These are phyloP conservation scores for Coccomyxa subellipsoidea DNA, from an alignment of 163 green algal genomes.

Conservation along the genomic window DNA sequence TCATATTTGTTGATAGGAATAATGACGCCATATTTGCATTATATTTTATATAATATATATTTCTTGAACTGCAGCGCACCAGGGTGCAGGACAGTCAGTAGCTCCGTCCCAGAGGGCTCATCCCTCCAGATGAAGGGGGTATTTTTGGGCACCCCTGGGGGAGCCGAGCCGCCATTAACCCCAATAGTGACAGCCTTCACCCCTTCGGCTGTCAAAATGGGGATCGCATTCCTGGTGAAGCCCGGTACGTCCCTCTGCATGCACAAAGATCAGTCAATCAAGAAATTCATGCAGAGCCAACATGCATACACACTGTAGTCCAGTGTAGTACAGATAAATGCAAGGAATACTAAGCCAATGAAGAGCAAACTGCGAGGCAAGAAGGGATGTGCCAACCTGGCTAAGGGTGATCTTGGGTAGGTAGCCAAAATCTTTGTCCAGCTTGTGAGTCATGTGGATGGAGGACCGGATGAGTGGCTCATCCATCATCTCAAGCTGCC, in stretches of 20 bases:
- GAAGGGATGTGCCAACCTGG: constrained; percentile 20
- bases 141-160: constrained; percentile 52
- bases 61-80: too few species aligned
- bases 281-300: neutral
- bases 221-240: constrained; percentile 51
- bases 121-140: constrained; percentile 61
- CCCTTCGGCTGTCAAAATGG: constrained; percentile 34
- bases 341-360: neutral
- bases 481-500: constrained; percentile 56
- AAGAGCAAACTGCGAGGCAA: too few species aligned
- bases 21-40: too few species aligned
- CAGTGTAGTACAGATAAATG: too few species aligned
- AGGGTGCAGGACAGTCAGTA: constrained; percentile 31
- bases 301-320: neutral
- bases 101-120: constrained; percentile 24
- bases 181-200: constrained; percentile 50
- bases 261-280: neutral
- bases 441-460: constrained; percentile 35
- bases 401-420: constrained; percentile 40
- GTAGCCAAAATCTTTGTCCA: constrained; percentile 44
- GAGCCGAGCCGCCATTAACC: constrained; percentile 50
- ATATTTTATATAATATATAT: too few species aligned
- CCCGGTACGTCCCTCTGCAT: constrained; percentile 66
- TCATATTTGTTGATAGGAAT: too few species aligned
- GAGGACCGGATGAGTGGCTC: constrained; percentile 37